phyloP scores from a whole-genome alignment of 129 eudicot genomes.

The Heracleum sosnowskyi region DNA sequence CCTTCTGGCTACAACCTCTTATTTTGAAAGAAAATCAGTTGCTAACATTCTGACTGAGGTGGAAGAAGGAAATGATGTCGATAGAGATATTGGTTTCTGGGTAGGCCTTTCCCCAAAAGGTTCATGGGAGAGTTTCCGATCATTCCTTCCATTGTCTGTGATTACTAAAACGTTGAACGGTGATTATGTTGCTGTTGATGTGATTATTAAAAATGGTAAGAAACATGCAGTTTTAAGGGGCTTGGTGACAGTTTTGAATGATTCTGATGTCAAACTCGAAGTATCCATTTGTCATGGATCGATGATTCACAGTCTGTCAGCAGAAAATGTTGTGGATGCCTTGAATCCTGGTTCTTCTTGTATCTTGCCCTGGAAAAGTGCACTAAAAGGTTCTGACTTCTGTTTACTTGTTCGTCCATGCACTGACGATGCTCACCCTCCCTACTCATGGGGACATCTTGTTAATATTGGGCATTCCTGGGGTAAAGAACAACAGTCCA shows the following conservation, averaged over 20 bases:
- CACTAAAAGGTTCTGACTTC: slow-evolving; percentile 48
- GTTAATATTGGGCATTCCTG: slow-evolving; percentile 33
- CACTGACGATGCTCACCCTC: slow-evolving; percentile 29
- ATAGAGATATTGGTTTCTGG: slow-evolving; percentile 80
- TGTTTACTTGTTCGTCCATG: slow-evolving; percentile 78
- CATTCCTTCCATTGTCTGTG: slow-evolving; percentile 87
- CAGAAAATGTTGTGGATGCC: slow-evolving; percentile 29
- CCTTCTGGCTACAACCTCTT: slow-evolving; percentile 67
- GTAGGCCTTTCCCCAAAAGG: slow-evolving; percentile 78
- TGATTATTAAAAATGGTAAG: slow-evolving; percentile 75
- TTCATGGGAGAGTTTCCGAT: slow-evolving; percentile 82
- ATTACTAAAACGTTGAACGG: slow-evolving; percentile 49
- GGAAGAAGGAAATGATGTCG: slow-evolving; percentile 40
- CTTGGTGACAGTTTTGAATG: slow-evolving; percentile 69
- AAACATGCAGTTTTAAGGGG: slow-evolving; percentile 86
- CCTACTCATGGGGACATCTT: slow-evolving; percentile 74
- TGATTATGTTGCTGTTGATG: slow-evolving; percentile 73
- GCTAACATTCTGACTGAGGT: slow-evolving; percentile 35
- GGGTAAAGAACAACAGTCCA: slow-evolving; percentile 42
- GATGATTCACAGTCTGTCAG: slow-evolving; percentile 14
- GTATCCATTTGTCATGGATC: slow-evolving; percentile 43
- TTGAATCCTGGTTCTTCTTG: slow-evolving; percentile 53
- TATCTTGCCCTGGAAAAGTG: slow-evolving; percentile 81
- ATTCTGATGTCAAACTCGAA: slow-evolving; percentile 61
- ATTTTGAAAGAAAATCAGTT: slow-evolving; percentile 40